Percentiles rank a stretch among this genome's conserved stretches.
Evolutionary conservation across 1,139 yeast genomes (phyloP).

Genomic region (Geotrichum citri-aurantii): DNA sequence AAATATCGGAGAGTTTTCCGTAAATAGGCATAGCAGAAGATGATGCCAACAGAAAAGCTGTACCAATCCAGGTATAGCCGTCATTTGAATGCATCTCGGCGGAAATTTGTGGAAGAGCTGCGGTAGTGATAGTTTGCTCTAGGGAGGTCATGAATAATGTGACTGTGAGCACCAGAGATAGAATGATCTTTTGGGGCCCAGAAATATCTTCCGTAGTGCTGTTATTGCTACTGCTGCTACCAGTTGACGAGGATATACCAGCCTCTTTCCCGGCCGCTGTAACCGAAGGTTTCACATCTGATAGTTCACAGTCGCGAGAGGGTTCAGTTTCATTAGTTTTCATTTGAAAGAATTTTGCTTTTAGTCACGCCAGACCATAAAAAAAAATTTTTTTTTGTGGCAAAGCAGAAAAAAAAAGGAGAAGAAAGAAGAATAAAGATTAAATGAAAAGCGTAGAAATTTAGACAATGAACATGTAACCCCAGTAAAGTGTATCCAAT

Average conservation of each 20-base stretch:
- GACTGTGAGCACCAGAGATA: slow-evolving; percentile 20
- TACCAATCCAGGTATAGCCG: slow-evolving; percentile 30
- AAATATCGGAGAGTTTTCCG: slow-evolving; percentile 58
- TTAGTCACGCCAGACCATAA: background rate
- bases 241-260: background rate
- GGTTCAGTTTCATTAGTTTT: background rate
- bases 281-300: background rate
- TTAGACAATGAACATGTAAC: background rate
- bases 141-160: slow-evolving; percentile 27
- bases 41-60: slow-evolving; percentile 42
- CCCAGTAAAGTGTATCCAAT: background rate
- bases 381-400: too few relatives aligned
- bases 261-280: background rate
- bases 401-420: background rate
- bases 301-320: background rate
- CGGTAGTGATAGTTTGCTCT: slow-evolving; percentile 28
- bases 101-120: slow-evolving; percentile 29
- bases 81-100: slow-evolving; percentile 25
- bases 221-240: background rate
- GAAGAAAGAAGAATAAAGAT: background rate
- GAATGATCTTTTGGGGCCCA: slow-evolving; percentile 10
- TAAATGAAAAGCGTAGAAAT: background rate
- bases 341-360: background rate
- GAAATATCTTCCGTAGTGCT: background rate
- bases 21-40: slow-evolving; percentile 54